phyloP scores from a whole-genome alignment of 495 filamentous ascomycete species.

The Penicillium herquei region DNA sequence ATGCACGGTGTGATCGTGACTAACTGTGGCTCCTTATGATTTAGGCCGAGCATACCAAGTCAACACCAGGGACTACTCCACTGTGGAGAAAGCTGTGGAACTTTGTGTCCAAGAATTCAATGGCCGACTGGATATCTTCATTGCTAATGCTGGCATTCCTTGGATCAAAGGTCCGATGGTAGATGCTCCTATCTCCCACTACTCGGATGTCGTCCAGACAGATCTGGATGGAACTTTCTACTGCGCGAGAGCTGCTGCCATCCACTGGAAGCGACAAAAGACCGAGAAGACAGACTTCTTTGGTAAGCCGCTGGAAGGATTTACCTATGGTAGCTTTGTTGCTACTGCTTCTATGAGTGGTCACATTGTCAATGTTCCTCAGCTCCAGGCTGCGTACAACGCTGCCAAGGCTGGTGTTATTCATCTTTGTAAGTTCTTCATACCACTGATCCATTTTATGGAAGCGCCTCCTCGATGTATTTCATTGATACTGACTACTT shows the following conservation, averaged over 20 bases:
- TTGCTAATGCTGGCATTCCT: slow-evolving; percentile 76
- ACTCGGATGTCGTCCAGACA: slow-evolving; percentile 65
- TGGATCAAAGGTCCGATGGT: slow-evolving; percentile 70
- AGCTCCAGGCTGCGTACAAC: slow-evolving; percentile 84
- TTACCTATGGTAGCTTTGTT: slow-evolving; percentile 69
- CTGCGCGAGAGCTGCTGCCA: slow-evolving; percentile 74
- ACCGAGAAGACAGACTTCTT: slow-evolving; percentile 62
- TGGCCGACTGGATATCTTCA: slow-evolving; percentile 72
- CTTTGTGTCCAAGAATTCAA: slow-evolving; percentile 66
- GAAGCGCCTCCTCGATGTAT: too few relatives aligned
- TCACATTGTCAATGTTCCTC: slow-evolving; percentile 85
- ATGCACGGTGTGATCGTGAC: not conserved
- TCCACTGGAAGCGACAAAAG: slow-evolving; percentile 65
- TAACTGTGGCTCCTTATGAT: not conserved
- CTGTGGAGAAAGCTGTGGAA: slow-evolving; percentile 56
- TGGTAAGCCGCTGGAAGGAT: slow-evolving; percentile 66
- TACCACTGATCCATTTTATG: not conserved
- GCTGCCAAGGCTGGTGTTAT: slow-evolving; percentile 82
- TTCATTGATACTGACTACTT: not conserved
- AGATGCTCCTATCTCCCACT: slow-evolving; percentile 62
- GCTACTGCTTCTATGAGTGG: slow-evolving; percentile 80
- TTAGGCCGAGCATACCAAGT: slow-evolving; percentile 76
- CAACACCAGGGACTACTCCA: slow-evolving; percentile 58
- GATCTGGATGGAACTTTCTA: slow-evolving; percentile 83
- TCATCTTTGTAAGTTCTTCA: slow-evolving; percentile 64